phyloP scores from a whole-genome alignment of 2,329 filamentous ascomycete species.

The Aspergillus amoenus region DNA sequence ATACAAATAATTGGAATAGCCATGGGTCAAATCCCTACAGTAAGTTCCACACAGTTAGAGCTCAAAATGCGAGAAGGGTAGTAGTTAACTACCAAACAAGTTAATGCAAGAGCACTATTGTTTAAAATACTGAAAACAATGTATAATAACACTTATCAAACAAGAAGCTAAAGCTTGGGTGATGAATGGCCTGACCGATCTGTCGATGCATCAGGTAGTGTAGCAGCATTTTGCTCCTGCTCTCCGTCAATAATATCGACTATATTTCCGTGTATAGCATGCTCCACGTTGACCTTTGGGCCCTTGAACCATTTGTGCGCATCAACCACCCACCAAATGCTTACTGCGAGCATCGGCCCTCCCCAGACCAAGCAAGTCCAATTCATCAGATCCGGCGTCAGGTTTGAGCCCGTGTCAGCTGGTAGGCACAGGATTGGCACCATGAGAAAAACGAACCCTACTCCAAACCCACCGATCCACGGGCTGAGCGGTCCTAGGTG shows the following conservation, averaged over 20 bases:
- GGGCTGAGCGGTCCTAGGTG: slow-evolving; percentile 61
- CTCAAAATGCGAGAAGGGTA: too few species aligned
- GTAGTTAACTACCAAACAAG: neutral
- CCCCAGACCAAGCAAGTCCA: slow-evolving; percentile 69
- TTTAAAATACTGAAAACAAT: neutral
- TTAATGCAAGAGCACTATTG: neutral
- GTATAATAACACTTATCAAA: neutral
- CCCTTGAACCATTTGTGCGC: slow-evolving; percentile 70
- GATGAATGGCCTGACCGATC: slow-evolving; percentile 9
- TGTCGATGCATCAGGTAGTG: neutral
- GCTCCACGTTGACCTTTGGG: slow-evolving; percentile 66
- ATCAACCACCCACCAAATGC: slow-evolving; percentile 63
- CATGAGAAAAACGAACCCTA: slow-evolving; percentile 64
- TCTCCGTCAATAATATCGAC: slow-evolving; percentile 24
- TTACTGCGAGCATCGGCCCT: slow-evolving; percentile 59
- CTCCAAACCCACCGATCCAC: slow-evolving; percentile 57
- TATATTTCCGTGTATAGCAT: slow-evolving; percentile 37
- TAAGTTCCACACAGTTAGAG: too few species aligned
- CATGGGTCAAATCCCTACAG: too few species aligned
- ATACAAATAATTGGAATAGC: too few species aligned
- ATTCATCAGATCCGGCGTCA: slow-evolving; percentile 60
- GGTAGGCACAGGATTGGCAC: slow-evolving; percentile 68
- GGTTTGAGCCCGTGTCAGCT: slow-evolving; percentile 53
- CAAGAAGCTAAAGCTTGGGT: neutral
- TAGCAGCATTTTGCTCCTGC: slow-evolving; percentile 11